Conservation (phyloP, 257 asterid species). For the Solanum tacnaense region DNA sequence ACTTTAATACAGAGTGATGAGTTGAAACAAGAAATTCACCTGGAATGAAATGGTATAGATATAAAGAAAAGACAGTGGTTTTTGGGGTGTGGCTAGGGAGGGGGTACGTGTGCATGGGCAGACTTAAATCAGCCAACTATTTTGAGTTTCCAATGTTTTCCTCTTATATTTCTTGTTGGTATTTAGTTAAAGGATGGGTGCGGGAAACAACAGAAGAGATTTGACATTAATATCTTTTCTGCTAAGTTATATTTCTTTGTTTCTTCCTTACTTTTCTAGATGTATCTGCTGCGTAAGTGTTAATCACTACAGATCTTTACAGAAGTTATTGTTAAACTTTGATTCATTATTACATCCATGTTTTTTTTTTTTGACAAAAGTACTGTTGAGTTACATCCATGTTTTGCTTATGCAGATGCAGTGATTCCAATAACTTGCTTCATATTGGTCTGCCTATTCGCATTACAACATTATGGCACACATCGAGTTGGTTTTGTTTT, state of each 20-base stretch:
- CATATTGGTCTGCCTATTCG: constrained; percentile 85
- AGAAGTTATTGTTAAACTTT: not conserved
- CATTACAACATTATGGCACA: constrained; percentile 94
- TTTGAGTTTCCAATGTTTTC: not conserved
- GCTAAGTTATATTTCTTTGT: not conserved
- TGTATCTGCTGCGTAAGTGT: not conserved
- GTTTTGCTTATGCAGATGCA: constrained; percentile 60
- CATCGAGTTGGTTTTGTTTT: constrained; percentile 79
- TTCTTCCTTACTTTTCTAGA: not conserved
- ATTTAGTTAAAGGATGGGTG: not conserved
- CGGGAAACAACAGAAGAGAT: not conserved
- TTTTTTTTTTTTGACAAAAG: not conserved
- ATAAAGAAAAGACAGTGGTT: not conserved
- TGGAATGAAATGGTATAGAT: not conserved
- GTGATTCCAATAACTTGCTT: constrained; percentile 90
- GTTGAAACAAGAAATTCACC: not conserved
- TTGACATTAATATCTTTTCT: not conserved
- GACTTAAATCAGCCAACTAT: not conserved
- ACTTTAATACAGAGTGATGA: not conserved
- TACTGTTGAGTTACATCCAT: not conserved
- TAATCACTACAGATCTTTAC: not conserved
- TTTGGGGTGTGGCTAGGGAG: not conserved
- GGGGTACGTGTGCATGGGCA: not conserved
- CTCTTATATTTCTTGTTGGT: not conserved
- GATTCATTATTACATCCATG: not conserved